Conservation (phyloP, 495 filamentous ascomycete species). For the Penicillium maclennaniae region DNA sequence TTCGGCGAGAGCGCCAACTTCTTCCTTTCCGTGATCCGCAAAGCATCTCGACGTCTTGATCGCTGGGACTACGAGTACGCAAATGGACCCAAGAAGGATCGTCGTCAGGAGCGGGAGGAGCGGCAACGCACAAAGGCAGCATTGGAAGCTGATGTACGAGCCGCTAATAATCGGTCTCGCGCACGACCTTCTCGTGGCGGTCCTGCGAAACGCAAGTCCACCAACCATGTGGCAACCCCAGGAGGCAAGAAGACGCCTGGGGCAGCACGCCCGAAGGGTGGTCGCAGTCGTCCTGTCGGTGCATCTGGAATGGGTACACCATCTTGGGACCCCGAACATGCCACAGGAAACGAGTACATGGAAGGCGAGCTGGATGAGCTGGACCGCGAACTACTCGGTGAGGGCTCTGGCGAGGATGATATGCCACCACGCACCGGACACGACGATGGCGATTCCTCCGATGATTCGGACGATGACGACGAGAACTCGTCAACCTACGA, state of each 20-base stretch:
- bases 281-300: slow-evolving; percentile 21
- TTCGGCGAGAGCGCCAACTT: slow-evolving; percentile 73
- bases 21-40: slow-evolving; percentile 68
- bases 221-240: slow-evolving; percentile 23
- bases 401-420: slow-evolving; percentile 45
- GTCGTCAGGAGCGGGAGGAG: slow-evolving; percentile 43
- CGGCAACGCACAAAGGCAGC: slow-evolving; percentile 32
- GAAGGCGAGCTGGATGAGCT: slow-evolving; percentile 50
- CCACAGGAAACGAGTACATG: slow-evolving; percentile 28
- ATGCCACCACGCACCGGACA: slow-evolving; percentile 17
- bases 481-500: slow-evolving; percentile 44
- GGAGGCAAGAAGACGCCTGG: slow-evolving; percentile 23
- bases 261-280: slow-evolving; percentile 31
- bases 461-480: slow-evolving; percentile 34
- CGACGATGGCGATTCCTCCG: slow-evolving; percentile 29
- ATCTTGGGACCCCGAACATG: slow-evolving; percentile 21
- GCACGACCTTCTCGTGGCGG: slow-evolving; percentile 16
- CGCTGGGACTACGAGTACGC: slow-evolving; percentile 63
- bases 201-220: slow-evolving; percentile 36
- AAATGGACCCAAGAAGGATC: slow-evolving; percentile 44
- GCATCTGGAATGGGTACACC: slow-evolving; percentile 19
- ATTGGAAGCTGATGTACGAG: slow-evolving; percentile 24
- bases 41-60: slow-evolving; percentile 63
- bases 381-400: slow-evolving; percentile 49
- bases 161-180: slow-evolving; percentile 19